These are phyloP conservation scores for Coemansia reversa DNA, from an alignment of 192 early-diverging fungal species.

Conservation along the genomic window DNA sequence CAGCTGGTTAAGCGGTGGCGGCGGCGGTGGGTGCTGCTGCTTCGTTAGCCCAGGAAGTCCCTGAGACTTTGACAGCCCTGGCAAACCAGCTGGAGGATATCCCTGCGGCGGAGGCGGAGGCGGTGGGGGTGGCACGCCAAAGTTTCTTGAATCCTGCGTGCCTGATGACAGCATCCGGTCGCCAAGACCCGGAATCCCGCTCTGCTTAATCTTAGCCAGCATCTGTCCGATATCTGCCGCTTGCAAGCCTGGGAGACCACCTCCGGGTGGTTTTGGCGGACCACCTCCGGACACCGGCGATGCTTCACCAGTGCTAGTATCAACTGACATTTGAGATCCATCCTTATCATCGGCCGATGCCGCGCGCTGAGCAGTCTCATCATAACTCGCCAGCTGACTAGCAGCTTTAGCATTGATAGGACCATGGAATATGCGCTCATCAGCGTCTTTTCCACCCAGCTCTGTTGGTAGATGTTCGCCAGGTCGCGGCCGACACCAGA, in stretches of 20 bases:
- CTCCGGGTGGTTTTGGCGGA: conserved; percentile 1
- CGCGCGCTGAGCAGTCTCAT: background rate
- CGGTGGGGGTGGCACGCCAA: conserved; percentile 7
- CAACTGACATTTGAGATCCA: background rate
- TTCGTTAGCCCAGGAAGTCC: conserved; percentile 3
- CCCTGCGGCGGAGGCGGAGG: conserved; percentile 9
- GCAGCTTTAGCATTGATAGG: conserved; percentile 22
- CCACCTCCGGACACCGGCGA: background rate
- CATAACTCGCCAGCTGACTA: conserved; percentile 15
- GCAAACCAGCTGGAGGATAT: conserved; percentile 11
- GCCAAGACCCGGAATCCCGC: conserved; percentile 13
- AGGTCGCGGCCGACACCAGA: conserved; percentile 93
- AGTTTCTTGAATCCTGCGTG: background rate
- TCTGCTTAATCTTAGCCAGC: conserved; percentile 45
- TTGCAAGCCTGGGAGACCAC: conserved; percentile 28
- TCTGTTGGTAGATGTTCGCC: conserved; percentile 58
- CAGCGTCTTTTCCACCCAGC: conserved; percentile 26
- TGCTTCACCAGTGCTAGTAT: too few species aligned
- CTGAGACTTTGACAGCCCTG: conserved; percentile 8
- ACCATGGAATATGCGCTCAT: conserved; percentile 37
- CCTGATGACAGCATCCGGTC: background rate
- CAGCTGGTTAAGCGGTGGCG: conserved; percentile 6
- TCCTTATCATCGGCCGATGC: conserved; percentile 5
- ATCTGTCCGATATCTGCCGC: conserved; percentile 32
- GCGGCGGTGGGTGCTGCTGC: conserved; percentile 6